Evolutionary conservation across 2,329 filamentous ascomycete species (phyloP), one percentile per base, ranked within the genome.

Genomic region (Fusarium secorum): DNA sequence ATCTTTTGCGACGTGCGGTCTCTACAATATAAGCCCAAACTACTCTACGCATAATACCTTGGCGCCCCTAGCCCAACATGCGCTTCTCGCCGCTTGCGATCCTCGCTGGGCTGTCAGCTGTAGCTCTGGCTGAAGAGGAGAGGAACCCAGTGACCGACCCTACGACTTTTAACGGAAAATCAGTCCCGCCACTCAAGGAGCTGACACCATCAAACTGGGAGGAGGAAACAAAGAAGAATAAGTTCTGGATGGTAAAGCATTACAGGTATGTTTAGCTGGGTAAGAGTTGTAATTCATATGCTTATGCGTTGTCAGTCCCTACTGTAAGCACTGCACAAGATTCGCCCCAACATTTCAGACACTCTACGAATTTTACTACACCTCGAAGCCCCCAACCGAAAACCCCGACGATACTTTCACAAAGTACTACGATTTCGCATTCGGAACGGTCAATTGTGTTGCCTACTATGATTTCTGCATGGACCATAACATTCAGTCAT

Each of bases 351-450:
- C 89, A 54, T 98, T 90, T 85, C 94, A 98, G 82, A 98, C 95
- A 9, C 81, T 95, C 18, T 97, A 98, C 85, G 96, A 99, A 83
- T 98, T 91, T 81, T 99, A 98, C 84, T 85, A 93, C 83, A 98
- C 95, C 39, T 96, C 93, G 39, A 91, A 94, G 75, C 91, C 92
- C 20, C 83, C 91, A 79, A 75, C 84, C 82, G 75, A 84, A 80
- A 73, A 87, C 83, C 82, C 87, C 82, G 75, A 88, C 82, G 82
- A 86, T 42, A 81, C 82, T 32, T 98, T 98, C 77, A 90, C 90
- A 35, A 86, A 90, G 59, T 96, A 90, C 80, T 98, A 98, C 82
- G 90, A 95, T 81, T 95, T 97, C 81, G 90, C 93, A 75, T 98
- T 99, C 78, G 95, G 88, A 33, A 89, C 88, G 63, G 83, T 99